Base-by-base conservation (phyloP, 768 basidiomycete genomes). In the Gymnopilus junonius region DNA sequence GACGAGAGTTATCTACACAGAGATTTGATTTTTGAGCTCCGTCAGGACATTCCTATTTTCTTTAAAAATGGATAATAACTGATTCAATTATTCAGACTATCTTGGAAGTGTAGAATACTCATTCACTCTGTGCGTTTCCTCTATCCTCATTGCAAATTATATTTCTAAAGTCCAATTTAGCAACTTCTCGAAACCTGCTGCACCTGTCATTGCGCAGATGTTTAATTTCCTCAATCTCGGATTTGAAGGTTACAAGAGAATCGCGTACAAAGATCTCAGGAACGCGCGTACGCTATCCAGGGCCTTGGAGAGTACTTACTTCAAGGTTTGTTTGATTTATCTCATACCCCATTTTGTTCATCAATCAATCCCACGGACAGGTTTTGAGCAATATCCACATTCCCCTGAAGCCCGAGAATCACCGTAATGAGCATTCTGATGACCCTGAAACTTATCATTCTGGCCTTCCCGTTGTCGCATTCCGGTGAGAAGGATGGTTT, bases 21-120 rank as follows among this genome's bases (percentile, higher is more conserved):
- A 65, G 81, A 89, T 59, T 73, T 91, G 37, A 79, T 91, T 61
- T 90, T 91, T 64, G 86, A 89, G 75, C 80, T 88, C 42, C 86
- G 81, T 83, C 51, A 71, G 81, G 70, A n/a, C n/a, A n/a, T n/a
- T n/a, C 25, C 14, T 48, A 45, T 51, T 34, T 34, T 29, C 20
- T 8, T 42, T 4, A 4, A 20, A 11, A 23, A 15, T 8, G 58
- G n/a, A 2, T 35, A 21, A 12, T 29, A 27, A 21, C 50, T 35
- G 35, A 55, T 23, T 1, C 11, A n/a, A 12, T 8, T 21, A 15
- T 54, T 21, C 58, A 80, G 80, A 87, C 69, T 87, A 86, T 68
- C 80, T 85, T 31, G 83, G 82, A n/a, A 80, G 75, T 67, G 80
- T 80, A n/a, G 85, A 90, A 75, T 87, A 86, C 73, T 82, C 82